These are phyloP conservation scores for Hanseniaspora thailandica DNA, from an alignment of 805 yeast species.

Conservation along the genomic window DNA sequence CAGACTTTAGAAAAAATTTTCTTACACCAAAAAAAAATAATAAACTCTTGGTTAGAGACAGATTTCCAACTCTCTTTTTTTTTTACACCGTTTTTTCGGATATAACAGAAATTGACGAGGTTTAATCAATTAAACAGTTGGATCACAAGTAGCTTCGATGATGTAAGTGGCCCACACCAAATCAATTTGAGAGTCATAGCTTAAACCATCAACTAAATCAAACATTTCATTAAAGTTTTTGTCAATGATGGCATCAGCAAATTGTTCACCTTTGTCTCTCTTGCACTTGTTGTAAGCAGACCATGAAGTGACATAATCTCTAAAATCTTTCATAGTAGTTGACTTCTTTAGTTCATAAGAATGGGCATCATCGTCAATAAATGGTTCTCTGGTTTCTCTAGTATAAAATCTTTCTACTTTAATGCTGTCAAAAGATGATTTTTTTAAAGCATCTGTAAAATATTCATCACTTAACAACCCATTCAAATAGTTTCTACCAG, in stretches of 20 bases:
- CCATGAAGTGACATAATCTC: conserved; percentile 52
- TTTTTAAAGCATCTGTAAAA: background rate
- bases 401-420: conserved; percentile 28
- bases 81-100: background rate
- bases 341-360: conserved; percentile 21
- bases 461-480: conserved; percentile 26
- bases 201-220: background rate
- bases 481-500: conserved; percentile 54
- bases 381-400: background rate
- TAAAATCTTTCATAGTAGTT: conserved; percentile 37
- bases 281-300: conserved; percentile 55
- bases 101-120: too few relatives aligned
- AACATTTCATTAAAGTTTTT: background rate
- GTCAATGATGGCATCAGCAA: conserved; percentile 23
- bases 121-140: background rate
- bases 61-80: background rate
- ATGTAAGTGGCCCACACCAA: conserved; percentile 6
- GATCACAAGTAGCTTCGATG: conserved; percentile 1
- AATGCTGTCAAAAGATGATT: conserved; percentile 26
- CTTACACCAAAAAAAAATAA: background rate
- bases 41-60: too few relatives aligned
- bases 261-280: conserved; percentile 23
- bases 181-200: background rate
- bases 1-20: background rate
- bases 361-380: background rate